Percentiles rank a stretch among this genome's conserved stretches.
Conservation (phyloP, 2,329 filamentous ascomycete genomes). For the Aureobasidium zeae region DNA sequence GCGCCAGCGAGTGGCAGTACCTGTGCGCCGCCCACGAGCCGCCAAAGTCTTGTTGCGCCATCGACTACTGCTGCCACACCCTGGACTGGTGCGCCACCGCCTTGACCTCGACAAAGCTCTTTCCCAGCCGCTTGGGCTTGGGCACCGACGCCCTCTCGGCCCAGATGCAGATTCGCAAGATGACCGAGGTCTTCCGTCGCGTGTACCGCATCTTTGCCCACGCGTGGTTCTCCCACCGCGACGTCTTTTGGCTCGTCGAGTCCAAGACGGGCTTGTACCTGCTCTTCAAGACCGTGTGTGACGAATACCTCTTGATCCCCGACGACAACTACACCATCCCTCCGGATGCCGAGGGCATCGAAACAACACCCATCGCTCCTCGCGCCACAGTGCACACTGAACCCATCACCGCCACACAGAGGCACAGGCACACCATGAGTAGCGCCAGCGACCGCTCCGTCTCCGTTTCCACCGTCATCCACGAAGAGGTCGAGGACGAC, state of each 20-base stretch:
- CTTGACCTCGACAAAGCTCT: constrained; percentile 88
- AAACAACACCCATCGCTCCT: constrained; percentile 31
- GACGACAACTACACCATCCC: constrained; percentile 95
- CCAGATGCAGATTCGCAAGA: constrained; percentile 61
- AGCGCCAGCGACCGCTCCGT: constrained; percentile 53
- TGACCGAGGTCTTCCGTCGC: constrained; percentile 89
- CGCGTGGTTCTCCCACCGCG: constrained; percentile 95
- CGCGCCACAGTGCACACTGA: constrained; percentile 22
- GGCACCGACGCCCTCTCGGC: constrained; percentile 32
- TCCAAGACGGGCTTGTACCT: constrained; percentile 84
- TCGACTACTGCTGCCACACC: constrained; percentile 98
- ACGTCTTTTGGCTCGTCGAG: constrained; percentile 92
- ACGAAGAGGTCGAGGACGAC: constrained; percentile 68
- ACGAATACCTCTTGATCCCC: constrained; percentile 79
- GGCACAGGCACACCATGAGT: constrained; percentile 75
- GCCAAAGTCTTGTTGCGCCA: constrained; percentile 93
- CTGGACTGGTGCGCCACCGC: constrained; percentile 96
- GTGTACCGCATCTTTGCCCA: constrained; percentile 96
- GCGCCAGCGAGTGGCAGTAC: constrained; percentile 97
- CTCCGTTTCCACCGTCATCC: constrained; percentile 69
- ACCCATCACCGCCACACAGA: constrained; percentile 58
- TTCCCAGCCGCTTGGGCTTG: constrained; percentile 70
- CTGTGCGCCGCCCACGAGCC: constrained; percentile 95
- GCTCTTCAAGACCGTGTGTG: constrained; percentile 95
- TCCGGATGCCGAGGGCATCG: constrained; percentile 79